Evolutionary conservation across 1,139 yeast genomes (phyloP).

Genomic region (Lodderomyces elongisporus): DNA sequence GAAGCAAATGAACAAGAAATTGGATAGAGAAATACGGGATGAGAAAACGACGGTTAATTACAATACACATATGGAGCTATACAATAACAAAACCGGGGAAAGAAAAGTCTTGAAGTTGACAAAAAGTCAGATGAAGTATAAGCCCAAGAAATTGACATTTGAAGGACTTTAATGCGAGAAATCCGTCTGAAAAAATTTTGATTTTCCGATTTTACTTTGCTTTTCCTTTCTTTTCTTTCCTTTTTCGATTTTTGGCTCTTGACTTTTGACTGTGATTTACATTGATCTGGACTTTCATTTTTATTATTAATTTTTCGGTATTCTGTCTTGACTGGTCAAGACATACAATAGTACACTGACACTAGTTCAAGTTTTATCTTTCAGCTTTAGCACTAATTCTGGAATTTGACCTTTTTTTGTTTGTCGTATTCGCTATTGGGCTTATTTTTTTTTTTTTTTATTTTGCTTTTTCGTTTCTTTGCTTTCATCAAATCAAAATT

Average conservation of each 20-base stretch:
- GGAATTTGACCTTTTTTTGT: too few species aligned
- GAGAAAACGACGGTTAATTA: constrained; percentile 15
- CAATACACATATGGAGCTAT: constrained; percentile 36
- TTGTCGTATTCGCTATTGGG: too few species aligned
- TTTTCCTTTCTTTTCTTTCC: neutral
- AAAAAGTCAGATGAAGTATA: constrained; percentile 31
- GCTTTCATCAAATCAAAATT: neutral
- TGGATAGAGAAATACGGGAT: constrained; percentile 1
- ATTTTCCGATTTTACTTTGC: neutral
- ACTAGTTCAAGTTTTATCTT: too few species aligned
- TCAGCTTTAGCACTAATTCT: too few species aligned
- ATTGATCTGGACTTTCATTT: too few species aligned
- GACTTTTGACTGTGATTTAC: too few species aligned
- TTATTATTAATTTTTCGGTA: too few species aligned
- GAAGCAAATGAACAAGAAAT: neutral
- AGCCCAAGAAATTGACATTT: constrained; percentile 33
- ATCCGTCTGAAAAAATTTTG: too few species aligned
- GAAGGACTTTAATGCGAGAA: constrained; percentile 3
- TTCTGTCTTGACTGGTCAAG: neutral
- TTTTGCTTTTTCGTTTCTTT: too few species aligned
- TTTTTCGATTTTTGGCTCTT: too few species aligned
- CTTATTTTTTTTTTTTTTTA: too few species aligned
- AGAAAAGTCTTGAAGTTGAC: constrained; percentile 29
- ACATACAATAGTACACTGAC: too few species aligned
- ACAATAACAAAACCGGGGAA: constrained; percentile 38